Percentiles rank a stretch among this genome's conserved stretches.
These are phyloP conservation scores for Talaromyces albobiverticillius DNA, from an alignment of 2,329 filamentous ascomycete species.

Conservation along the genomic window DNA sequence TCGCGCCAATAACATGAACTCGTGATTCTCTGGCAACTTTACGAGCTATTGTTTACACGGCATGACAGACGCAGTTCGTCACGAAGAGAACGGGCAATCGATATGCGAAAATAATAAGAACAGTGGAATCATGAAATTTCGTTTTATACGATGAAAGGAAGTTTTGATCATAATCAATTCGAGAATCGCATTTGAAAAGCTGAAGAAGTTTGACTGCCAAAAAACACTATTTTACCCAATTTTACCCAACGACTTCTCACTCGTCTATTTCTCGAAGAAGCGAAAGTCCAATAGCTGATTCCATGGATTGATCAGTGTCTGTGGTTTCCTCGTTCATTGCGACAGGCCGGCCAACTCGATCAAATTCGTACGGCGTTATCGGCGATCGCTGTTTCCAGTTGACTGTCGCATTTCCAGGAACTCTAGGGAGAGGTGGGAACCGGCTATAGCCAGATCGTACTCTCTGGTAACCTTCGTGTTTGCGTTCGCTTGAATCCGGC, in stretches of 20 bases:
- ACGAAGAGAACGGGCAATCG: neutral
- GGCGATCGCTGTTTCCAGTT: conserved; percentile 29
- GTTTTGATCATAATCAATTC: neutral
- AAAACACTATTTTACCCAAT: neutral
- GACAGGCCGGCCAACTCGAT: conserved; percentile 20
- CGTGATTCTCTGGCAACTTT: neutral
- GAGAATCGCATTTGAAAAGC: neutral
- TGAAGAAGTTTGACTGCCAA: neutral
- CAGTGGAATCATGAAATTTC: neutral
- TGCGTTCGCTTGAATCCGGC: conserved; percentile 30
- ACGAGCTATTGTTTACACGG: neutral
- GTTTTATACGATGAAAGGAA: neutral
- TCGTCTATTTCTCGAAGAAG: conserved; percentile 19
- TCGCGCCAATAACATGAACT: conserved; percentile 18
- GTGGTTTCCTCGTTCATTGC: conserved; percentile 1
- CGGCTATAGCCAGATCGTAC: conserved; percentile 27
- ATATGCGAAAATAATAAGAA: neutral
- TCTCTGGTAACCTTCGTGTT: conserved; percentile 30
- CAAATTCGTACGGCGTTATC: conserved; percentile 21
- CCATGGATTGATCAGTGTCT: conserved; percentile 16
- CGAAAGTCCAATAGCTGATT: conserved; percentile 14
- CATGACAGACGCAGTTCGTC: neutral
- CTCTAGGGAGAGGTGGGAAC: conserved; percentile 30
- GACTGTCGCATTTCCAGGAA: conserved; percentile 29
- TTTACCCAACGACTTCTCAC: neutral